Base-by-base conservation (phyloP, 2,329 filamentous ascomycete genomes). In the Venturia aucupariae region DNA sequence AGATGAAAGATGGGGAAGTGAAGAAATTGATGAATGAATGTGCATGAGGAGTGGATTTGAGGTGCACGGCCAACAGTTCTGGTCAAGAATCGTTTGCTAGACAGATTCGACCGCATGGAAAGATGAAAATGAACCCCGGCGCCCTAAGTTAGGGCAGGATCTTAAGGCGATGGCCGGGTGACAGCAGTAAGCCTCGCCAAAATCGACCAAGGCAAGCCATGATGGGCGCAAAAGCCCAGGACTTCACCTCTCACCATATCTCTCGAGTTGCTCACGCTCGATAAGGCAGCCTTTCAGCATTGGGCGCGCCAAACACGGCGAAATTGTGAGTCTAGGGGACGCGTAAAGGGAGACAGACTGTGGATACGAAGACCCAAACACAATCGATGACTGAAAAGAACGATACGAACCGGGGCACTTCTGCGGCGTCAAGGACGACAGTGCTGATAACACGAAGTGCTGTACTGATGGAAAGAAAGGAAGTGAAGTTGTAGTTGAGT, bases 361-460 rank as follows among this genome's bases (percentile, higher is more conserved):
- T 30, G 19, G 17, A 35, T 8, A 32, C 3, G 51, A 8, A 57
- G 51, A n/a, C n/a, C 51, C 35, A 13, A n/a, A 35, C 19, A 35
- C 51, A 38, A 35, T 11, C 17, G 35, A 35, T 17, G 5, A n/a
- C 35, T 19, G 48, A n/a, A 35, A 35, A 22, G 17, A 35, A 57
- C 51, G 51, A 57, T 57, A 57, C 51, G 51, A 27, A 57, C 51
- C 51, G 19, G 51, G 27, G 51, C 51, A 57, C 51, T 35, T 32
- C 30, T 57, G 27, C 46, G 30, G 35, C 27, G 51, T 57, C 51
- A 35, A 22, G 32, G 24, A n/a, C 51, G 17, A 35, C 51, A 57
- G 51, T 35, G 51, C 51, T 57, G 30, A 35, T 13, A 22, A 11
- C 15, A 35, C 51, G n/a, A 22, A 38, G 51, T 57, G 27, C 10